These are phyloP conservation scores for Gomphus bonarii DNA, from an alignment of 1,284 basidiomycete genomes.

Conservation along the genomic window DNA sequence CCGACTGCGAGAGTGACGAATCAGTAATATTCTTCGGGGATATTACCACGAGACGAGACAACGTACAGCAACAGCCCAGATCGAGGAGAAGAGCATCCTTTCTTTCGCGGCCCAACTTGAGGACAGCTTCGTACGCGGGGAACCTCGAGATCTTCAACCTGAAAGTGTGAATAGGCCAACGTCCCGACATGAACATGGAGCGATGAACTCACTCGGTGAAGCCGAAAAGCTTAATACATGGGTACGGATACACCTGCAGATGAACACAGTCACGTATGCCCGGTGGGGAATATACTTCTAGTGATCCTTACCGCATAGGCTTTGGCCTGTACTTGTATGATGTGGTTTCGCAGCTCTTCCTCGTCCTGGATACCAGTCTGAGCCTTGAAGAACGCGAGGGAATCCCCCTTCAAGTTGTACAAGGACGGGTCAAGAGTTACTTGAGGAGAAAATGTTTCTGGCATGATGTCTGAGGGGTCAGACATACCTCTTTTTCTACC, in stretches of 20 bases:
- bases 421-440: background rate
- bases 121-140: slow-evolving; percentile 6
- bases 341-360: slow-evolving; percentile 1
- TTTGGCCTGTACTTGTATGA: slow-evolving; percentile 2
- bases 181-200: background rate
- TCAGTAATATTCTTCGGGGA: background rate
- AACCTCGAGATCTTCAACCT: background rate
- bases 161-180: background rate
- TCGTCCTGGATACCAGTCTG: slow-evolving; percentile 9
- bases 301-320: slow-evolving; percentile 3
- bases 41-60: background rate
- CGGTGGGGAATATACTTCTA: too few species aligned
- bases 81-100: slow-evolving; percentile 10
- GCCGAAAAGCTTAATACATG: slow-evolving; percentile 5
- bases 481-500: too few species aligned
- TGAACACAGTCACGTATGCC: background rate
- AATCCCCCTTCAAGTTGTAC: background rate
- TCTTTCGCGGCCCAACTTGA: slow-evolving; percentile 11
- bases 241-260: slow-evolving; percentile 10
- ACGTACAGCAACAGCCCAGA: slow-evolving; percentile 13
- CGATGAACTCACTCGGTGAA: background rate
- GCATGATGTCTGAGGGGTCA: too few species aligned
- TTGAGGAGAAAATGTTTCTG: too few species aligned
- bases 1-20: slow-evolving; percentile 1
- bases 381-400: background rate